phyloP scores from a whole-genome alignment of 2,329 filamentous ascomycete genomes.

The Colletotrichum phormii region DNA sequence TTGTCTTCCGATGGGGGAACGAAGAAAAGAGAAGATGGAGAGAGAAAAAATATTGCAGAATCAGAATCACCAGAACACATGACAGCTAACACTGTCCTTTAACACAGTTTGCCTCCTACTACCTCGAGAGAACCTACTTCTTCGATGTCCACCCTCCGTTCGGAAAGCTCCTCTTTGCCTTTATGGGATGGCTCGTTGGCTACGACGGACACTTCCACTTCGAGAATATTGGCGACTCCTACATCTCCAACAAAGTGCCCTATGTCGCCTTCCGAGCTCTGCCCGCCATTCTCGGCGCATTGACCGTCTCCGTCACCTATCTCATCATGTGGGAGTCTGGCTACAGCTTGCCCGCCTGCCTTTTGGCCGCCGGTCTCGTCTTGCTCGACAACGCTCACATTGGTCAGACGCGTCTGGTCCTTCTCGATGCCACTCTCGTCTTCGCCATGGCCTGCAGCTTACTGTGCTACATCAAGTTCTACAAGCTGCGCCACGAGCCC shows the following conservation, averaged over 20 bases:
- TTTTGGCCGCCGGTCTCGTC: constrained; percentile 86
- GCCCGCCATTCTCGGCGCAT: constrained; percentile 88
- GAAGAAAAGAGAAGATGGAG: not conserved
- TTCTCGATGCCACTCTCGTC: constrained; percentile 93
- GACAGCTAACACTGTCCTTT: constrained; percentile 34
- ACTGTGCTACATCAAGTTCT: constrained; percentile 95
- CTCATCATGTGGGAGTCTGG: constrained; percentile 99
- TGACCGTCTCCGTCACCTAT: constrained; percentile 95
- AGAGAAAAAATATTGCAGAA: not conserved
- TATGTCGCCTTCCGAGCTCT: constrained; percentile 96
- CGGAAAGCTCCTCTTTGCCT: constrained; percentile 95
- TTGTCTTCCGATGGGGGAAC: not conserved
- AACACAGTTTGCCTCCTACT: constrained; percentile 78
- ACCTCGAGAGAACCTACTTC: constrained; percentile 97
- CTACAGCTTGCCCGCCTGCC: constrained; percentile 92
- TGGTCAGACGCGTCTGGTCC: constrained; percentile 93
- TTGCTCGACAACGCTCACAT: constrained; percentile 98
- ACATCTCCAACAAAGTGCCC: constrained; percentile 95
- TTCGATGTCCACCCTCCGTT: constrained; percentile 99
- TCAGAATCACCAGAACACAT: not conserved
- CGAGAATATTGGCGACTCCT: constrained; percentile 99
- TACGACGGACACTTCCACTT: constrained; percentile 98
- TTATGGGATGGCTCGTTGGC: constrained; percentile 97
- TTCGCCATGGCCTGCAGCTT: constrained; percentile 97
- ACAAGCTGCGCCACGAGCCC: constrained; percentile 89